These are phyloP conservation scores for Phytophthora macrochlamydospora DNA, from an alignment of 352 stramenopile genomes.

Conservation along the genomic window DNA sequence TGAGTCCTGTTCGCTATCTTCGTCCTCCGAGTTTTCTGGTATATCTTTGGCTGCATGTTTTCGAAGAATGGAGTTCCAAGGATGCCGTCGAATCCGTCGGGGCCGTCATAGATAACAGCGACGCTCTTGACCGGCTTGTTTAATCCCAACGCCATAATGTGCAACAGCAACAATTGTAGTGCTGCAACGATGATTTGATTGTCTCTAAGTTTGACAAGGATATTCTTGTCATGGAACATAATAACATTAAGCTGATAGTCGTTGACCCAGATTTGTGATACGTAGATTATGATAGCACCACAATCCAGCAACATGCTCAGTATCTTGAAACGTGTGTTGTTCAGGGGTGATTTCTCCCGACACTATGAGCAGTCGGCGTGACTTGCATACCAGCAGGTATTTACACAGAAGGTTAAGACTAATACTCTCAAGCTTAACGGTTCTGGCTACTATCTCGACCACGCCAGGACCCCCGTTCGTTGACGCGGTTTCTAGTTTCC, in stretches of 20 bases:
- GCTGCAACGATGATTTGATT: conserved; percentile 15
- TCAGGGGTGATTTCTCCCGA: not conserved
- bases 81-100: conserved; percentile 2
- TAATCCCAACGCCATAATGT: not conserved
- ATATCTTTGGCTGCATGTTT: conserved; percentile 11
- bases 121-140: not conserved
- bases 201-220: conserved; percentile 10
- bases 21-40: conserved; percentile 5
- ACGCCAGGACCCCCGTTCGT: not conserved
- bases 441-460: not conserved
- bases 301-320: not conserved
- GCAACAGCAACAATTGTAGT: conserved; percentile 4
- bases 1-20: conserved; percentile 2
- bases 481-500: not conserved
- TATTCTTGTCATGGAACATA: not conserved
- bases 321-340: not conserved
- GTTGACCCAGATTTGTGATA: not conserved
- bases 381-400: not conserved
- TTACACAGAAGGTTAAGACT: not conserved
- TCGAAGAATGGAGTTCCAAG: conserved; percentile 14
- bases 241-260: not conserved
- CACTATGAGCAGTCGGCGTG: not conserved
- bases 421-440: not conserved
- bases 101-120: not conserved
- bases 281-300: not conserved